Evolutionary conservation across 2,329 filamentous ascomycete species (phyloP).

Genomic region (Ceratocystis diversiconidia): DNA sequence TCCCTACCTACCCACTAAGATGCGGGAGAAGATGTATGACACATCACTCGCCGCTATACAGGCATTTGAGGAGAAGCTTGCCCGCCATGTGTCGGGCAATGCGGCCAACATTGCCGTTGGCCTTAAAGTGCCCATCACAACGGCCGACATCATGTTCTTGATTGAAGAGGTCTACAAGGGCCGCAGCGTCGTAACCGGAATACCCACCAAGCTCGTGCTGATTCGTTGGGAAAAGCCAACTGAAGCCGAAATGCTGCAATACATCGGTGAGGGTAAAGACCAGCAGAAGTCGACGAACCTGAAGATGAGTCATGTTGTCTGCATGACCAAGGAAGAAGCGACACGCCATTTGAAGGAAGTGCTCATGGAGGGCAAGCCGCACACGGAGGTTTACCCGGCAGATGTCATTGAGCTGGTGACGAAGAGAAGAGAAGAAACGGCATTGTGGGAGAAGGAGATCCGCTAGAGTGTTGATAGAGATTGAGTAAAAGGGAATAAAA

Average conservation of each 20-base stretch:
- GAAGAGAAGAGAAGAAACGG: slow-evolving; percentile 52
- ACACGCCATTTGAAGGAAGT: slow-evolving; percentile 65
- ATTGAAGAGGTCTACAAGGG: slow-evolving; percentile 80
- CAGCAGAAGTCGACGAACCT: slow-evolving; percentile 66
- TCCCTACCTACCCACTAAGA: slow-evolving; percentile 69
- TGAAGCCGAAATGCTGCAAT: slow-evolving; percentile 39
- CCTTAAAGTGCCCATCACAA: slow-evolving; percentile 62
- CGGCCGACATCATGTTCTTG: slow-evolving; percentile 72
- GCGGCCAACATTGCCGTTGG: slow-evolving; percentile 43
- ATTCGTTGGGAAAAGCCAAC: slow-evolving; percentile 61
- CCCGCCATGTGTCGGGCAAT: slow-evolving; percentile 28
- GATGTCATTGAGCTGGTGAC: slow-evolving; percentile 55
- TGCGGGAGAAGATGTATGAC: slow-evolving; percentile 84
- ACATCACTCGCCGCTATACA: slow-evolving; percentile 63
- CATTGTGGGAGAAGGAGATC: slow-evolving; percentile 33
- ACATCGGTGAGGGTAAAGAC: slow-evolving; percentile 49
- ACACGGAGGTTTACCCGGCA: slow-evolving; percentile 60
- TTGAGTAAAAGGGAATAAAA: not conserved
- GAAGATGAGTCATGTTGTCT: slow-evolving; percentile 57
- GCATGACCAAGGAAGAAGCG: slow-evolving; percentile 88
- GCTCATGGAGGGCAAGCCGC: slow-evolving; percentile 50
- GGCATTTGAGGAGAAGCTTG: slow-evolving; percentile 62
- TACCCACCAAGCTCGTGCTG: slow-evolving; percentile 66
- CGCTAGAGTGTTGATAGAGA: not conserved
- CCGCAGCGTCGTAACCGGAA: slow-evolving; percentile 66